Conservation (phyloP, 345 rosid species). For the Acer yangbiense region DNA sequence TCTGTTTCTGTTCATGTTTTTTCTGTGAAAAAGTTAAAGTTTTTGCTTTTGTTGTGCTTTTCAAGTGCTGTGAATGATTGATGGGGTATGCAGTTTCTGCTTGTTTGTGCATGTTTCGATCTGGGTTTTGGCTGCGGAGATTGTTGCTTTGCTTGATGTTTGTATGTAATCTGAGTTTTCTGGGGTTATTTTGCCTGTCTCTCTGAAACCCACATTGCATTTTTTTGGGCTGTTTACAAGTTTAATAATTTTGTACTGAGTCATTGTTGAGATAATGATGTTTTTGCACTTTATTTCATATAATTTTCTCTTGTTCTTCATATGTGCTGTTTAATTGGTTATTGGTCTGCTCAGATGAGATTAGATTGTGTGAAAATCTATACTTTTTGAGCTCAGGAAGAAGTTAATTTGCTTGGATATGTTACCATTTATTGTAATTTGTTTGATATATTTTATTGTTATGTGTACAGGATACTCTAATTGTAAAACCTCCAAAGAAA, state of each 20-base stretch:
- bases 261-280: background rate
- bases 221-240: background rate
- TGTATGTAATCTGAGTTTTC: background rate
- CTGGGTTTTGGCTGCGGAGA: conserved; percentile 5
- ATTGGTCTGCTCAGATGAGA: conserved; percentile 1
- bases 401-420: background rate
- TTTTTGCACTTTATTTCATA: background rate
- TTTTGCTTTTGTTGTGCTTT: too few species aligned
- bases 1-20: background rate
- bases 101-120: conserved; percentile 1
- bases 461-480: conserved; percentile 57
- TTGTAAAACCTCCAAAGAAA: conserved; percentile 69
- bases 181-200: background rate
- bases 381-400: background rate
- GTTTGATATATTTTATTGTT: conserved; percentile 12
- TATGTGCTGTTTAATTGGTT: background rate
- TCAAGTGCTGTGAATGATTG: conserved; percentile 5
- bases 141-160: background rate
- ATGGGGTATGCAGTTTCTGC: conserved; percentile 1
- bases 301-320: background rate
- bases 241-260: background rate
- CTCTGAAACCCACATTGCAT: background rate
- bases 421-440: background rate
- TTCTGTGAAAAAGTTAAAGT: background rate
- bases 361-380: background rate